phyloP scores from a whole-genome alignment of 2,329 filamentous ascomycete species.

The Fusarium odoratissimum region DNA sequence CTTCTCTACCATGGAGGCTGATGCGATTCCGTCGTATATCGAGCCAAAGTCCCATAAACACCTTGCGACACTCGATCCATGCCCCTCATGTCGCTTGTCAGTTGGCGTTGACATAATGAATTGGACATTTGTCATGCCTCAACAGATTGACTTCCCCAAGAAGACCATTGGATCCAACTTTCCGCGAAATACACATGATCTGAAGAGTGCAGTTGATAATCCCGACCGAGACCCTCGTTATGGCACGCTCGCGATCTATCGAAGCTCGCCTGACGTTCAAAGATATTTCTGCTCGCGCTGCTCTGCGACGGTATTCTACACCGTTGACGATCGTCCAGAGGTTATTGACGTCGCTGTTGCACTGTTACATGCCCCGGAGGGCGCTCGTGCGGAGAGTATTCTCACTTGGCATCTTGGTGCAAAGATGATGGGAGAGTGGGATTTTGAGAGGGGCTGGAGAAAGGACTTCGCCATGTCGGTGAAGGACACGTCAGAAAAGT shows the following conservation, averaged over 20 bases:
- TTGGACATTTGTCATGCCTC: constrained; percentile 58
- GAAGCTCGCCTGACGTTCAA: constrained; percentile 57
- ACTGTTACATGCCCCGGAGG: constrained; percentile 56
- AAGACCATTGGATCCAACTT: constrained; percentile 9
- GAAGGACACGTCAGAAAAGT: constrained; percentile 33
- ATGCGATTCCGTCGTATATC: constrained; percentile 56
- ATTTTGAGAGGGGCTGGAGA: constrained; percentile 33
- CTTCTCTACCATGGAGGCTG: constrained; percentile 28
- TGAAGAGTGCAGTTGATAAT: constrained; percentile 51
- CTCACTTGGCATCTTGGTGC: constrained; percentile 56
- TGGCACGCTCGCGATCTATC: constrained; percentile 57
- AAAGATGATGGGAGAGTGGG: constrained; percentile 11
- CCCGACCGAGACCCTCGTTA: constrained; percentile 49
- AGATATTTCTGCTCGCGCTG: constrained; percentile 62
- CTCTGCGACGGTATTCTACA: constrained; percentile 61
- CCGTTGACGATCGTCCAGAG: constrained; percentile 51
- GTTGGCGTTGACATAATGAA: constrained; percentile 56
- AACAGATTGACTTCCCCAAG: constrained; percentile 51
- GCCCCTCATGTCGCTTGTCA: constrained; percentile 59
- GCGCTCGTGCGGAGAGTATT: constrained; percentile 58
- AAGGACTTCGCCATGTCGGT: constrained; percentile 20
- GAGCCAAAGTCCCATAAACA: constrained; percentile 56
- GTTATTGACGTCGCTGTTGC: constrained; percentile 59
- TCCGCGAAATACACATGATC: constrained; percentile 22
- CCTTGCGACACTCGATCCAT: constrained; percentile 56